Base-by-base conservation (phyloP, 441 rosid genomes). In the Rhodomyrtus psidioides region DNA sequence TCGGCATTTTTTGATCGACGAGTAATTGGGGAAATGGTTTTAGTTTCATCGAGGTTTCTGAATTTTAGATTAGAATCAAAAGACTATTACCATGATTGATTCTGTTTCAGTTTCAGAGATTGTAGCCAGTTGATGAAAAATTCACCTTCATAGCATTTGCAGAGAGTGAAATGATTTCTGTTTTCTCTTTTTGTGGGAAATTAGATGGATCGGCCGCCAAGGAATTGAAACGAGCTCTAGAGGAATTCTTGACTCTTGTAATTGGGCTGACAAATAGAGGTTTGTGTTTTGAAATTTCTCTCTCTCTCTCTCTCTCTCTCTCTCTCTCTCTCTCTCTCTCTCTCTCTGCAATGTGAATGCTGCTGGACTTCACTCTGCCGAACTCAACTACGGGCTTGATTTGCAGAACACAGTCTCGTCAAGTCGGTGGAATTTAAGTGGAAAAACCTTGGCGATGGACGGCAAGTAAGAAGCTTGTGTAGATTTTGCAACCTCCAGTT, bases 241-340 rank as follows among this genome's bases (percentile, higher is more conserved):
- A 97, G 86, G 98, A 93, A 84, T 97, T 95, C 91, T 88, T 94
- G 90, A 86, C 95, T 59, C 90, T 96, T 89, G 89, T 96, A n/a
- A 54, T 91, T 84, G 91, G 95, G 14, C 92, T 96, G 74, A 87
- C 92, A 53, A 91, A 90, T 86, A 94, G 92, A 93, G 95, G 96
- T 96, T 79, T 39, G 79, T 24, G 39, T 42, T 27, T 51, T 7
- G 24, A 84, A 39, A 56, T 65, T 34, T 27, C 75, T 53, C 42
- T 26, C 65, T 53, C 84, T 51, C 44, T 17, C 15, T 87, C n/a
- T n/a, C n/a, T n/a, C n/a, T n/a, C n/a, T n/a, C n/a, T n/a, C n/a
- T n/a, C n/a, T n/a, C n/a, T n/a, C n/a, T n/a, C n/a, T n/a, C n/a
- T n/a, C n/a, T n/a, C n/a, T n/a, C n/a, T n/a, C n/a, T n/a, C n/a